Evolutionary conservation across 148 eudicot species (phyloP).

Genomic region (Salicornia ramosissima): DNA sequence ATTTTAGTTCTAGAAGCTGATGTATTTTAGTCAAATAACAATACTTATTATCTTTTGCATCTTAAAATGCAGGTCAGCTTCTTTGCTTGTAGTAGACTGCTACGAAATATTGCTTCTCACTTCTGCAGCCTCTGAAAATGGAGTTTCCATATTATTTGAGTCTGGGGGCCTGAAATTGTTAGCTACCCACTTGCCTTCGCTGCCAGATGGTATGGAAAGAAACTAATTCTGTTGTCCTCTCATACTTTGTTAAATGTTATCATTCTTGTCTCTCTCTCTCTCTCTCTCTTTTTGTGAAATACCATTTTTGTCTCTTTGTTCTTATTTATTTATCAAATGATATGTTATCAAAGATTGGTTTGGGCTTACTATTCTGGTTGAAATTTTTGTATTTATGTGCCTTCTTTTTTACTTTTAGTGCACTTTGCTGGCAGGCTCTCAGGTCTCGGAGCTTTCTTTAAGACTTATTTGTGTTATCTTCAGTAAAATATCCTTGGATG

Average conservation of each 20-base stretch:
- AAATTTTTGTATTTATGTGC: background rate
- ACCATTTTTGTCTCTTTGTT: too few species aligned
- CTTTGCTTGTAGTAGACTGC: slow-evolving; percentile 50
- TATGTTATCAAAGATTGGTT: background rate
- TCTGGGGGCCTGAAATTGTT: slow-evolving; percentile 59
- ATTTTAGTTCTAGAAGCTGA: background rate
- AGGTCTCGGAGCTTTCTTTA: slow-evolving; percentile 46
- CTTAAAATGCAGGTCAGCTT: slow-evolving; percentile 38
- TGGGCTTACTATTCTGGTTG: background rate
- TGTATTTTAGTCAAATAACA: background rate
- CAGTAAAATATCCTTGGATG: slow-evolving; percentile 43
- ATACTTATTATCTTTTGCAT: slow-evolving; percentile 11
- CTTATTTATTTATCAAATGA: background rate
- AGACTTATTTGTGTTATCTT: slow-evolving; percentile 54
- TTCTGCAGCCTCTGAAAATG: slow-evolving; percentile 45
- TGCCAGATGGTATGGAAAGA: slow-evolving; percentile 52
- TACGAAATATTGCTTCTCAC: slow-evolving; percentile 61
- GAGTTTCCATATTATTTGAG: slow-evolving; percentile 39
- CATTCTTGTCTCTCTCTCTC: background rate
- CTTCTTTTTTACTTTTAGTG: slow-evolving; percentile 1
- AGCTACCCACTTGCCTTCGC: slow-evolving; percentile 48
- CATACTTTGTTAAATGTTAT: background rate
- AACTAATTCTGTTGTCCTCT: background rate
- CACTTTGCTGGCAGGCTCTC: slow-evolving; percentile 47
- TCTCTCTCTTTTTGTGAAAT: too few species aligned